Evolutionary conservation across 805 yeast genomes (phyloP).

Genomic region (Candida succiphila): DNA sequence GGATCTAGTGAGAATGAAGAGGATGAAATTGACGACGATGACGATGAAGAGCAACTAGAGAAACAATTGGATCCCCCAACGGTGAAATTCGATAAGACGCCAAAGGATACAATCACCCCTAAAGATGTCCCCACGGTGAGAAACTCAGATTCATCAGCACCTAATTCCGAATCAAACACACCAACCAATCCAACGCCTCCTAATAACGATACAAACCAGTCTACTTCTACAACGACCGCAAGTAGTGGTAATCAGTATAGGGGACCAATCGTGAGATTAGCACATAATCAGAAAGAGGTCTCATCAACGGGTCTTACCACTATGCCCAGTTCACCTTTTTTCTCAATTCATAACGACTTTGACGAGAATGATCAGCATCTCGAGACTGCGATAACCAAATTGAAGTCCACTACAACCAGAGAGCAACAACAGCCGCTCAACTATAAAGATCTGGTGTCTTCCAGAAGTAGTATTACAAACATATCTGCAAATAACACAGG

Average conservation of each 20-base stretch:
- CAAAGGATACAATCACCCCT: slow-evolving; percentile 16
- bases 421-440: too few relatives aligned
- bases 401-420: too few relatives aligned
- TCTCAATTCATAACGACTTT: slow-evolving; percentile 9
- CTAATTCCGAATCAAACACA: not conserved
- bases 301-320: slow-evolving; percentile 6
- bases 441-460: too few relatives aligned
- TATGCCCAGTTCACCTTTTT: slow-evolving; percentile 26
- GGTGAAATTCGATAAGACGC: slow-evolving; percentile 19
- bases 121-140: slow-evolving; percentile 8
- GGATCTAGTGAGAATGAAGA: too few relatives aligned
- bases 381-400: slow-evolving; percentile 6
- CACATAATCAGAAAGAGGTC: slow-evolving; percentile 1
- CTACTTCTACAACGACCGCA: not conserved
- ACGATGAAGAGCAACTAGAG: too few relatives aligned
- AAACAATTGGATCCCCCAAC: slow-evolving; percentile 17
- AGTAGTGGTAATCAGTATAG: slow-evolving; percentile 1
- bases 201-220: not conserved
- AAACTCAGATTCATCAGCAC: not conserved
- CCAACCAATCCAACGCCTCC: not conserved
- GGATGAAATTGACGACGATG: slow-evolving; percentile 6
- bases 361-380: slow-evolving; percentile 4
- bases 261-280: not conserved
- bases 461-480: too few relatives aligned
- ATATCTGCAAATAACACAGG: too few relatives aligned